Evolutionary conservation across 805 yeast species (phyloP), one percentile per base, ranked within the genome.

Genomic region (Ascoidea tarda): DNA sequence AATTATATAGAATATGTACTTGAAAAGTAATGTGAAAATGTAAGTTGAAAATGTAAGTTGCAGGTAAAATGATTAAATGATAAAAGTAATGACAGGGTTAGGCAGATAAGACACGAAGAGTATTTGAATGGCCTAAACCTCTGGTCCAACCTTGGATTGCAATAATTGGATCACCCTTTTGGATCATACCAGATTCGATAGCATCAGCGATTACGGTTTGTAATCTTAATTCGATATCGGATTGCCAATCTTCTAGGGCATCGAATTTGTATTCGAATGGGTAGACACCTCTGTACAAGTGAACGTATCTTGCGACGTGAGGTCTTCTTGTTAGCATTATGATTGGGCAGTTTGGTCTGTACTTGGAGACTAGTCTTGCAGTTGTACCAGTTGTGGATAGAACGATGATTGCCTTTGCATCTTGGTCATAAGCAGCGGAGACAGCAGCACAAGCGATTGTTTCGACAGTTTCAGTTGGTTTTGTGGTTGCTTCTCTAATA

Each of bases 61-160:
- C 8, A 38, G 4, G 14, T 38, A 38, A 10, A 10, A 38, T 38
- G 14, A 10, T 10, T 8, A 10, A 38, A 38, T 38, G 14, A 38
- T 38, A 38, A 38, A 16, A 46, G 12, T 46, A 46, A n/a, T n/a
- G 16, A 46, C 2, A 2, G 10, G 6, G 56, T 69, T 74, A 83
- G 68, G 88, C 91, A 69, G 79, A 78, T 63, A 88, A 77, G 66
- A 91, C 81, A 79, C 98, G 91, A 72, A 93, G 79, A 59, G 99
- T 93, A 86, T 93, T 93, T 67, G 99, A 87, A 84, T 93, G 96
- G 69, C 99, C 99, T 61, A 88, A 78, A 75, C 98, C 98, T 71
- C 91, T 86, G 67, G 95, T 87, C 91, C 96, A 93, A 71, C 99
- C 99, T 79, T 93, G 99, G 71, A 93, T 85, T 67, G 96, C 87